Conservation (phyloP, 352 stramenopile species). For the Aphanomyces astaci region DNA sequence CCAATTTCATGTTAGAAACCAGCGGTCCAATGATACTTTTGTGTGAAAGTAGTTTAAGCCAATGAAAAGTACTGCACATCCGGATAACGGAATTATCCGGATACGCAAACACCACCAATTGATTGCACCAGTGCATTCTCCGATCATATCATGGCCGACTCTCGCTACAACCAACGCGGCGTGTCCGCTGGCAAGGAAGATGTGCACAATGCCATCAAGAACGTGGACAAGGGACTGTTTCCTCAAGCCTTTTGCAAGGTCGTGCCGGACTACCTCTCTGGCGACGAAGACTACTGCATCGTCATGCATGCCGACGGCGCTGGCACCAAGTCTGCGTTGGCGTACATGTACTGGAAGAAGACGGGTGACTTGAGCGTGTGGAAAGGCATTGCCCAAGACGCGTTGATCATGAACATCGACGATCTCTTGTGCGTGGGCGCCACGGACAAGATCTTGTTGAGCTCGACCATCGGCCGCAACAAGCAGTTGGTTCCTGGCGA, state of each 20-base stretch:
- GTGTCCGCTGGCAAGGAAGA: conserved; percentile 34
- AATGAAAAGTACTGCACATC: neutral
- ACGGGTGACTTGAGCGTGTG: conserved; percentile 32
- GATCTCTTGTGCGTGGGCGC: conserved; percentile 33
- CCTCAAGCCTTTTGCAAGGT: conserved; percentile 36
- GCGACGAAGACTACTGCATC: conserved; percentile 28
- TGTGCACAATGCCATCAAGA: conserved; percentile 33
- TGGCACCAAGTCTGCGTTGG: conserved; percentile 31
- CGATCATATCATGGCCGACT: conserved; percentile 17
- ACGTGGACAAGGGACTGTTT: conserved; percentile 37
- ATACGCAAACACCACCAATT: neutral
- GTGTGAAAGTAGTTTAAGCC: too few relatives aligned
- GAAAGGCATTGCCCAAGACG: conserved; percentile 36
- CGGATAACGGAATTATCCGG: conserved; percentile 5
- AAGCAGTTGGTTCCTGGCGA: conserved; percentile 32
- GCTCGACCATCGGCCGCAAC: conserved; percentile 33
- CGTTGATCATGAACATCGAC: conserved; percentile 36
- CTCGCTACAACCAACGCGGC: conserved; percentile 27
- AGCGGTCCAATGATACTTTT: too few relatives aligned
- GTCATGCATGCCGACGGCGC: conserved; percentile 37
- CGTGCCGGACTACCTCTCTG: conserved; percentile 28
- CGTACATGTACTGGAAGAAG: conserved; percentile 40
- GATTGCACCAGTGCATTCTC: neutral
- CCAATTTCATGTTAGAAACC: too few relatives aligned
- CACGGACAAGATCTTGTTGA: conserved; percentile 32